Evolutionary conservation across 179 eudicot species (phyloP), one percentile per base, ranked within the genome.

Genomic region (Actinidia polygama): DNA sequence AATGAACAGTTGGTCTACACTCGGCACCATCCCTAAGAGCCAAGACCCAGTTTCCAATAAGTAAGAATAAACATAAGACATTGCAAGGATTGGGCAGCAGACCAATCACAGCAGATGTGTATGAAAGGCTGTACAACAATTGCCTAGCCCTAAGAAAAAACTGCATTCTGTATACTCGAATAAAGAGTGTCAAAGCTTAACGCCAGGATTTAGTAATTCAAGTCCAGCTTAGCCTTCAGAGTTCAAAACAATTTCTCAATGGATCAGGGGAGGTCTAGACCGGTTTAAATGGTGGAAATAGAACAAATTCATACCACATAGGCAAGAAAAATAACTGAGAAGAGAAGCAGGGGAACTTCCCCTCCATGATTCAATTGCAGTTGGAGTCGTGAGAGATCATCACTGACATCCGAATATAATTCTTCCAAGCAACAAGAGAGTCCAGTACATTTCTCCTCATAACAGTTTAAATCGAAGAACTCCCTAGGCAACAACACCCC

Each of bases 361-460:
- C 81, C 61, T 23, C 10, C 61, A 66, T 50, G 26, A 10, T 80
- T 69, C 51, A 4, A n/a, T 6, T 36, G 81, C 63, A 78, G 73
- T 30, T 47, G 58, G 0, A 0, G 9, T 46, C 3, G 26, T 46
- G 10, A 64, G 16, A 47, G 61, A 46, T 49, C 30, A 10, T 79
- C 24, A 24, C 73, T 15, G 0, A 50, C 26, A 49, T 66, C 23
- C 23, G 49, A 10, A 64, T 50, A 49, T 16, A 66, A 24, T 12
- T 47, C 24, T 78, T 66, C 69, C 8, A 23, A 78, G 81, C 80
- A 40, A 73, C 12, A 64, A 36, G 50, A 16, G 23, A 26, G 15
- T 75, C 68, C 26, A 44, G 68, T 44, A n/a, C 23, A 23, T 46
- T 49, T 40, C 16, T 46, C 54, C 70, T 40, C 4, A 40, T 40